Base-by-base conservation (phyloP, 306 rosid species). In the Cercis canadensis region DNA sequence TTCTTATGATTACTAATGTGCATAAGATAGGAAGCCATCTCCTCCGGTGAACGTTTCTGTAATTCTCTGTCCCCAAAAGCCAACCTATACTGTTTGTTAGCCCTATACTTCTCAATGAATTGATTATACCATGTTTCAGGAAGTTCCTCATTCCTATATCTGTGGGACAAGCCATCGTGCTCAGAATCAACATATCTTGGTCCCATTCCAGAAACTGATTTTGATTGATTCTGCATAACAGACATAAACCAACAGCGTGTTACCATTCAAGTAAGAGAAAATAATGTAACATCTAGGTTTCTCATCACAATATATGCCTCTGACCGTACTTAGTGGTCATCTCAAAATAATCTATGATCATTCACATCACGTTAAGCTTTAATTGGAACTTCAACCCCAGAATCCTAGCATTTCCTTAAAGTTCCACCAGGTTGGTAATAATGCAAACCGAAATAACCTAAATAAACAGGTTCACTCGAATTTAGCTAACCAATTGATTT, bases 81-180 rank as follows among this genome's bases (percentile, higher is more conserved):
- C 81, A 88, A 53, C 78, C 76, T 84, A 76, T 83, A 76, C 0
- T 82, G 77, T 74, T 74, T 89, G 51, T 67, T 89, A 56, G 73
- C 78, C 69, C 83, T 84, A 18, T 81, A 83, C 69, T 79, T 90
- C 56, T 90, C 97, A 61, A 78, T 78, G 61, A 78, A 83, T 74
- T 89, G 98, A 86, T 62, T 81, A 69, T 90, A 90, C 98, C 98
- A 94, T 7, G 87, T 81, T 73, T 90, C 97, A 40, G 95, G 90
- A 15, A 89, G 86, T 45, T 85, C 91, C 0, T 81, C 90, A 46
- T 69, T 87, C 79, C 84, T 83, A 47, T 70, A 84, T 60, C 89
- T 87, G 33, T 70, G 81, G 14, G 86, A 40, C 46, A 75, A 34
- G 63, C 79, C 75, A 62, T 84, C 92, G 59, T 65, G 65, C 57